Conservation (phyloP, 129 eudicot species). For the Flaveria robusta region DNA sequence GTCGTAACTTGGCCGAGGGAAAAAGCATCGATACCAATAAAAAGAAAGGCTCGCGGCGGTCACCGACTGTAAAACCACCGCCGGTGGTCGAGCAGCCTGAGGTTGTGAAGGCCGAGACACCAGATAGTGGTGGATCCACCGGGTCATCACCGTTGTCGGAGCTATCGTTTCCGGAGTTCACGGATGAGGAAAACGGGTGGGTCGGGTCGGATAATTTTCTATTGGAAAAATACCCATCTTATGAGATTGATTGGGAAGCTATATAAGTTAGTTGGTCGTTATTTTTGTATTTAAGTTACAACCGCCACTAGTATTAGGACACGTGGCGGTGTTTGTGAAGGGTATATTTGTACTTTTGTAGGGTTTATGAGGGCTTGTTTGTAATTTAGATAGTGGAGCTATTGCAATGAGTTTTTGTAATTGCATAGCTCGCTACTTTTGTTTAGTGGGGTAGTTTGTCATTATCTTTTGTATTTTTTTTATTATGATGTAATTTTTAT, state of each 20-base stretch:
- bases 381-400: conserved; percentile 33
- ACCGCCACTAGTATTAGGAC: conserved; percentile 20
- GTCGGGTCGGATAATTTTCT: conserved; percentile 30
- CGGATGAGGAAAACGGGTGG: conserved; percentile 50
- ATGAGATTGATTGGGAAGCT: conserved; percentile 79
- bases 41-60: conserved; percentile 29
- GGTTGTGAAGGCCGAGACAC: conserved; percentile 39
- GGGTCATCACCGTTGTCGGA: conserved; percentile 73
- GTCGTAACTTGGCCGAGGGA: conserved; percentile 64
- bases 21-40: conserved; percentile 44
- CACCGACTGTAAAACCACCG: conserved; percentile 9
- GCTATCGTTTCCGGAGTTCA: conserved; percentile 60
- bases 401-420: conserved; percentile 76
- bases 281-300: conserved; percentile 17
- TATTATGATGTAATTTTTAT: conserved; percentile 14
- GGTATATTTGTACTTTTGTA: conserved; percentile 31
- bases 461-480: not conserved
- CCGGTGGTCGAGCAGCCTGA: conserved; percentile 31
- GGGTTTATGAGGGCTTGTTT: conserved; percentile 12
- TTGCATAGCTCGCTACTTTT: conserved; percentile 51
- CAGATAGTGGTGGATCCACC: conserved; percentile 57
- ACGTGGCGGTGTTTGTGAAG: conserved; percentile 15
- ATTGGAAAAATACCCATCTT: conserved; percentile 72
- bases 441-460: conserved; percentile 15
- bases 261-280: not conserved